Evolutionary conservation across 1,284 basidiomycete species (phyloP), one percentile per base, ranked within the genome.

Genomic region (Psilocybe mexicana): DNA sequence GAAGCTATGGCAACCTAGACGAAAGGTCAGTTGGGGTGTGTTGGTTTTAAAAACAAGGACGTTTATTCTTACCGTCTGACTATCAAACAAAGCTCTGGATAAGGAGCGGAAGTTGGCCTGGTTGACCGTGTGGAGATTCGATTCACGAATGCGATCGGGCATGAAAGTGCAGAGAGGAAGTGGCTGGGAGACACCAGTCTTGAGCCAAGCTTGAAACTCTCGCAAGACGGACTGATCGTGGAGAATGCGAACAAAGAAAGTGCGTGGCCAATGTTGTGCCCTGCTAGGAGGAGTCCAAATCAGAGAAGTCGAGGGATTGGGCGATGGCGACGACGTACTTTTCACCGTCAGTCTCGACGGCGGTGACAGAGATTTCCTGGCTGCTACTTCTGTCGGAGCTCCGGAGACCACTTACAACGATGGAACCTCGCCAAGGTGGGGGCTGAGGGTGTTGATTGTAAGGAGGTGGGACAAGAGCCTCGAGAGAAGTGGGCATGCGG

Each of bases 311-410:
- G 57, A 57, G 52, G 23, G 45, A 18, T 48, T 46, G 54, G 26
- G 46, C 38, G 52, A 42, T 38, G 60, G 57, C 36, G 52, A 52
- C 51, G 51, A 77, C 81, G 69, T 76, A 87, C 86, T 79, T 85
- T 65, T 86, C 81, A 38, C 85, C 84, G 66, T 86, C 84, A 38
- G 83, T 85, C 72, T 87, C 85, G 43, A 85, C 83, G 40, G 83
- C 84, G 18, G 82, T 83, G 62, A 85, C 82, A 53, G 72, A 75
- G 49, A 87, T 75, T 57, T 81, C 79, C 65, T 83, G 81, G 67
- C 70, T 74, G 67, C 70, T 76, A 62, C 70, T 72, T 63, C 73
- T 73, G 61, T 80, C 76, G 48, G 76, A 76, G 60, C 71, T 68
- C 61, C 74, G 72, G 73, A 79, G 74, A 45, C 79, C 77, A 60